Base-by-base conservation (phyloP, 1,139 yeast genomes). In the Yamadazyma taylorii region DNA sequence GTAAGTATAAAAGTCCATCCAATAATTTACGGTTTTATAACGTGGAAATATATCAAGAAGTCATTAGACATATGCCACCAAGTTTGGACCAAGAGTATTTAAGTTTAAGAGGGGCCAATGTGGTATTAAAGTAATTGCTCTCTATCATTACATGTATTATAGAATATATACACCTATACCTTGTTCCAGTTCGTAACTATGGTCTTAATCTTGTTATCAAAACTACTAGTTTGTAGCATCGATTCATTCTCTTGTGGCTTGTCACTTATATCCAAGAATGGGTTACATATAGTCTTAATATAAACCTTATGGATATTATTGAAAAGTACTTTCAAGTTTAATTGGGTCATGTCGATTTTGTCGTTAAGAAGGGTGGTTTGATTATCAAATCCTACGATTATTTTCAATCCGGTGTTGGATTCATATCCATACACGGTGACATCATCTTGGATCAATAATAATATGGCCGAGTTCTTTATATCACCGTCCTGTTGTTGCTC, bases 61-160 rank as follows among this genome's bases (percentile, higher is more conserved):
- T 88, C 17, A 78, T 85, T 42, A 81, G 81, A 56, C 78, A 79
- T 44, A 78, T 92, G 80, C 83, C 90, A 1, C 85, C 95, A 1
- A 96, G 97, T 19, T 87, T 85, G 14, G 97, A 92, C 61, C 97
- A 92, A 61, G 95, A 88, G 58, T 92, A 89, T 57, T 69, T 92
- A 55, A 85, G 86, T 49, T 68, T 92, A 46, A 73, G 98, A 50
- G 89, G 88, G 33, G 97, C 96, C 28, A 85, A 89, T 56, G 90
- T 90, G 16, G 79, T 90, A 7, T 70, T 90, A 56, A 82, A 70
- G 53, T 70, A 78, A 22, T 29, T 8, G 7, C 13, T 17, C 13
- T 6, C n/a, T 12, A 10, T 11, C 5, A 6, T 6, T 24, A 12
- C n/a, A 12, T 24, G 11, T 24, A 24, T 11, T 5, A 6, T 6